Evolutionary conservation across 1,284 basidiomycete genomes (phyloP), one percentile per base, ranked within the genome.

Genomic region (Pterula multifida): DNA sequence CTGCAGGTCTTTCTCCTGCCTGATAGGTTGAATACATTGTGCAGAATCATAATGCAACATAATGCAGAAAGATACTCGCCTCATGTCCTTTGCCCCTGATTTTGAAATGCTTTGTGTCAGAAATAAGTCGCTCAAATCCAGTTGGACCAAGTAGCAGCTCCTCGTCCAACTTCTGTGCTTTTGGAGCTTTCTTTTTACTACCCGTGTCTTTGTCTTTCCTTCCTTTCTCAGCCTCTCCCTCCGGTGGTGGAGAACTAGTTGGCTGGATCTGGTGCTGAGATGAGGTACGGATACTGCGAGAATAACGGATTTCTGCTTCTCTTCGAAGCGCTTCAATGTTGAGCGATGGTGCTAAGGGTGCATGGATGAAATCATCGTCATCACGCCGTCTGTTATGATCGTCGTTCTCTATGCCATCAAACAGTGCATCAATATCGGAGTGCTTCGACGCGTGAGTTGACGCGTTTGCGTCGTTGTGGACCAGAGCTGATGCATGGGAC

Each of bases 11-110:
- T 75, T 65, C 21, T 70, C 70, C 91, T 94, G 58, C 3, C 15
- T 21, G 15, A 26, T 44, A 53, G 48, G 25, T 21, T 25, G 36
- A 24, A 48, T 45, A 49, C 17, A 47, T 13, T n/a, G n/a, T n/a
- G n/a, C n/a, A n/a, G n/a, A 28, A 45, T 19, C 23, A 45, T 21
- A 11, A 39, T 44, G 44, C n/a, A 4, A 26, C 39, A 25, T 52
- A 22, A 26, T 54, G 36, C 0, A 45, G 15, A 19, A 22, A 25
- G 47, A 46, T 4, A 65, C 72, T 46, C 57, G 90, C 91, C 73
- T 97, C 93, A 57, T 90, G 78, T 0, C 92, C 92, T 63, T 95
- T 95, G 2, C 91, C 92, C 55, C 78, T 85, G 19, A 80, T 71
- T 57, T 76, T 84, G 65, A 92, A 89, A 49, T 76, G 68, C 65